Conservation (phyloP, 148 eudicot species). For the Fagopyrum esculentum region DNA sequence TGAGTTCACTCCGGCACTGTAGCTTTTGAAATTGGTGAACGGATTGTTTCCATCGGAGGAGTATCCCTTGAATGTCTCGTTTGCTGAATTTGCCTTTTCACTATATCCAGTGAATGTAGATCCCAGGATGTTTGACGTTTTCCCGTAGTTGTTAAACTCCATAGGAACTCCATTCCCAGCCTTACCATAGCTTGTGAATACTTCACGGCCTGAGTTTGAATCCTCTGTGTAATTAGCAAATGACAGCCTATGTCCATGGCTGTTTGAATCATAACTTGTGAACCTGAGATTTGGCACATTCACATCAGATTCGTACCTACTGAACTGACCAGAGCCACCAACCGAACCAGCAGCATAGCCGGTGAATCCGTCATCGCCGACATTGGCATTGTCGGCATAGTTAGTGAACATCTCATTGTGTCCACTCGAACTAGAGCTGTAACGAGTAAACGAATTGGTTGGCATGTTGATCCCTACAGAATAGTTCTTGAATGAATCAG, state of each 20-base stretch:
- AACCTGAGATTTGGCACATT: slow-evolving; percentile 66
- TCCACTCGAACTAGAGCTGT: slow-evolving; percentile 49
- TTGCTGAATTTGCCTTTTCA: slow-evolving; percentile 52
- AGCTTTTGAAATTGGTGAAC: slow-evolving; percentile 52
- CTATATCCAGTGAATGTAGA: slow-evolving; percentile 59
- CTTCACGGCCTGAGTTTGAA: slow-evolving; percentile 63
- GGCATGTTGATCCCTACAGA: slow-evolving; percentile 68
- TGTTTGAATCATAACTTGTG: slow-evolving; percentile 38
- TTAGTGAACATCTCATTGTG: slow-evolving; percentile 53
- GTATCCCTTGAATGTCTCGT: slow-evolving; percentile 65
- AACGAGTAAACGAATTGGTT: slow-evolving; percentile 43
- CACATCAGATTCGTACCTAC: slow-evolving; percentile 48
- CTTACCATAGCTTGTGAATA: slow-evolving; percentile 57
- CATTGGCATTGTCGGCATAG: slow-evolving; percentile 61
- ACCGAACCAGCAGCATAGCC: slow-evolving; percentile 45
- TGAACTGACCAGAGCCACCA: slow-evolving; percentile 75
- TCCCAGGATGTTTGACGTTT: slow-evolving; percentile 53
- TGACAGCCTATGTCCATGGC: slow-evolving; percentile 42
- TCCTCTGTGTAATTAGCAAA: slow-evolving; percentile 56
- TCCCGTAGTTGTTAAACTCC: slow-evolving; percentile 46
- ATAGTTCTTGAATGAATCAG: slow-evolving; percentile 59
- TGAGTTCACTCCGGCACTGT: slow-evolving; percentile 40
- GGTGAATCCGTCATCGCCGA: slow-evolving; percentile 58
- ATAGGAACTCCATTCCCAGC: slow-evolving; percentile 51
- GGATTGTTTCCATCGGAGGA: slow-evolving; percentile 59